Conservation (phyloP, 75 land plant species). For the Cupressus sempervirens region DNA sequence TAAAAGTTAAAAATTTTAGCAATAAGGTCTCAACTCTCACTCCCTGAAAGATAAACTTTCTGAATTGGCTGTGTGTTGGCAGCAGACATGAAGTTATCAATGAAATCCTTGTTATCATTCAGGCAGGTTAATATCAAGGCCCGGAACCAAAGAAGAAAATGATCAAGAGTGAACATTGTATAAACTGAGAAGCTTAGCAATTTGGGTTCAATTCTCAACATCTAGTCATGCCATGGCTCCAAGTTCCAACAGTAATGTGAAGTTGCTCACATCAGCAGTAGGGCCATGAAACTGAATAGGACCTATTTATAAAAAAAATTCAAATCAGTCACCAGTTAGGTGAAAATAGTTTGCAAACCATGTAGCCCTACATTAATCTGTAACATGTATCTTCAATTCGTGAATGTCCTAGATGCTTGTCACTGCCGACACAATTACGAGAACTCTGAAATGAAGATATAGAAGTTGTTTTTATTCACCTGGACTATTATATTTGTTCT, state of each 20-base stretch:
- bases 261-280: conserved; percentile 60
- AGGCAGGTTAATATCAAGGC: background rate
- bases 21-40: background rate
- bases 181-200: background rate
- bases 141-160: background rate
- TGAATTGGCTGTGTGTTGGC: background rate
- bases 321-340: background rate
- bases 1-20: background rate
- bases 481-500: conserved; percentile 82
- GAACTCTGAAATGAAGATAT: background rate
- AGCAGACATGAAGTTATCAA: background rate
- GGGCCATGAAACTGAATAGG: conserved; percentile 91
- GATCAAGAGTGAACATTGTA: background rate
- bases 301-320: conserved; percentile 32
- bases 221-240: conserved; percentile 48
- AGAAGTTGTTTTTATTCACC: conserved; percentile 31
- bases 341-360: background rate
- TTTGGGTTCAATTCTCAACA: background rate
- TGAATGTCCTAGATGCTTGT: background rate
- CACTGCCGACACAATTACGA: background rate
- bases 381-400: background rate
- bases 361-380: background rate
- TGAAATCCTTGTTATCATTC: background rate
- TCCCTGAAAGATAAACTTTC: background rate
- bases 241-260: conserved; percentile 79